Evolutionary conservation across 345 rosid genomes (phyloP).

Genomic region (Gossypium stocksii): DNA sequence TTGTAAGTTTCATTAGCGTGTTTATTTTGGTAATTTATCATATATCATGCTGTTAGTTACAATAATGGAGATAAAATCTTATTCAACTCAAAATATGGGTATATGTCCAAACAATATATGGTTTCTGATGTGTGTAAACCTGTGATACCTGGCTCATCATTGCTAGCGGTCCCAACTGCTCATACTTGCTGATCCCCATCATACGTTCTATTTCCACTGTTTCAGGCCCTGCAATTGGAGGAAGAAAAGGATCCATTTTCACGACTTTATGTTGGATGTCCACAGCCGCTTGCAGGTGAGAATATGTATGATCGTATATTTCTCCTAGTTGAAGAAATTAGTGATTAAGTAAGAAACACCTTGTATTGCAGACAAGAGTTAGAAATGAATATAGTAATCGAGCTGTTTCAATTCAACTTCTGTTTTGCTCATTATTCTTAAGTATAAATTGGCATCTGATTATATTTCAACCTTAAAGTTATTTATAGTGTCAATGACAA

Average conservation of each 20-base stretch:
- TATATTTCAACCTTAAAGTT: neutral
- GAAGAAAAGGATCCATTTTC: conserved; percentile 95
- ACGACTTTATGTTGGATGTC: conserved; percentile 94
- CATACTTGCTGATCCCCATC: neutral
- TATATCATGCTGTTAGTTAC: neutral
- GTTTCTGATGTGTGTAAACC: neutral
- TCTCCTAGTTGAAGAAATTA: neutral
- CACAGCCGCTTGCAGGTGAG: conserved; percentile 92
- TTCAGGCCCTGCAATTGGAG: conserved; percentile 89
- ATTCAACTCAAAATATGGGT: neutral
- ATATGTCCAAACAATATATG: neutral
- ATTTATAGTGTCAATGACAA: neutral
- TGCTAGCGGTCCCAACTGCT: conserved; percentile 1
- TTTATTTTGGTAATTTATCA: neutral
- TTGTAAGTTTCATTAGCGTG: conserved; percentile 47
- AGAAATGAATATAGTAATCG: neutral
- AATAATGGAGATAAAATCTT: neutral
- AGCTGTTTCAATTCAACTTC: neutral
- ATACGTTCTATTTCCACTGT: conserved; percentile 16
- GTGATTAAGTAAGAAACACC: neutral
- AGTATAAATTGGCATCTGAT: neutral
- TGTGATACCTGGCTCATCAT: neutral
- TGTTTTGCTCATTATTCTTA: neutral
- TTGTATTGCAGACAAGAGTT: neutral
- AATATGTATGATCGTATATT: conserved; percentile 4